Evolutionary conservation across 2,329 filamentous ascomycete genomes (phyloP).

Genomic region (Fusarium sp.): DNA sequence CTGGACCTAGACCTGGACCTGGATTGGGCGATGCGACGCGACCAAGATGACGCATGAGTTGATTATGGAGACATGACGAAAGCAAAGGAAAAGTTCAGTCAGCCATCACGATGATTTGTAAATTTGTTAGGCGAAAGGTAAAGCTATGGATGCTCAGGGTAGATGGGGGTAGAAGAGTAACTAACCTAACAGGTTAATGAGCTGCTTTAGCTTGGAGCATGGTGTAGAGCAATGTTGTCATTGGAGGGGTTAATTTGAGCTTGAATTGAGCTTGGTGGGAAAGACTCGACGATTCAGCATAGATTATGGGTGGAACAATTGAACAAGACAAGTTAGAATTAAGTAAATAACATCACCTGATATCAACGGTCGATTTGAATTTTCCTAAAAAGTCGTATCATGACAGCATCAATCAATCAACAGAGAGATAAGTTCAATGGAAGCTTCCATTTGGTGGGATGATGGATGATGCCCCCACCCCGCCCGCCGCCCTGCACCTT

Average conservation of each 20-base stretch:
- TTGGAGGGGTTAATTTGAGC: conserved; percentile 41
- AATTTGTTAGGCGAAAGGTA: not conserved
- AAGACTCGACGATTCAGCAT: not conserved
- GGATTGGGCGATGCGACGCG: not conserved
- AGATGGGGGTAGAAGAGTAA: not conserved
- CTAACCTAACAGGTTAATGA: conserved; percentile 15
- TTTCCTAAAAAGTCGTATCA: conserved; percentile 21
- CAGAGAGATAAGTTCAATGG: conserved; percentile 19
- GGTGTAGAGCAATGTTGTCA: conserved; percentile 35
- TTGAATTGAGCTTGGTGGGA: not conserved
- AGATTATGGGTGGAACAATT: not conserved
- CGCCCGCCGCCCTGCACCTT: conserved; percentile 20
- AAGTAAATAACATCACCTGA: not conserved
- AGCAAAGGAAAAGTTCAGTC: conserved; percentile 24
- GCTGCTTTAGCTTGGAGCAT: conserved; percentile 30
- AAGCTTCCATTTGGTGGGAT: conserved; percentile 43
- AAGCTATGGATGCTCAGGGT: too few species aligned
- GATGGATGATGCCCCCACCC: conserved; percentile 45
- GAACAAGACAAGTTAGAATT: not conserved
- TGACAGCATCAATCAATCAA: conserved; percentile 22
- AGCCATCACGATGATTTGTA: conserved; percentile 40
- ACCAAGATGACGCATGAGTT: conserved; percentile 24
- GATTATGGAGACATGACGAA: conserved; percentile 46
- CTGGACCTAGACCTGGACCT: conserved; percentile 4
- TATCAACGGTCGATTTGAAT: not conserved